These are phyloP conservation scores for Malus fusca DNA, from an alignment of 306 rosid species.

Conservation along the genomic window DNA sequence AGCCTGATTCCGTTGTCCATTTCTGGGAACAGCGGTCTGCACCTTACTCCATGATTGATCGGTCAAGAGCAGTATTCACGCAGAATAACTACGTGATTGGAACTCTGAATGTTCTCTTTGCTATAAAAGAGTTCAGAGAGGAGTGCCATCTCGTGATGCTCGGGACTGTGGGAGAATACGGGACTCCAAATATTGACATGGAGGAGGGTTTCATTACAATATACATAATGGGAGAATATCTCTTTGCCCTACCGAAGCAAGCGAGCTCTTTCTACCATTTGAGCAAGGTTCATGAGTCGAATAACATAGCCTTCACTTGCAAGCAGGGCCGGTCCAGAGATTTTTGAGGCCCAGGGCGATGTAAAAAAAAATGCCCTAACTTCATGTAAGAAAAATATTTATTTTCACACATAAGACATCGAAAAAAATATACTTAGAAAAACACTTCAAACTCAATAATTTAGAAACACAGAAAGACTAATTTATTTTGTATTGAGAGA, in stretches of 20 bases:
- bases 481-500: too few species aligned
- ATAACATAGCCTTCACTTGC: constrained; percentile 97
- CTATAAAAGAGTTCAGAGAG: constrained; percentile 83
- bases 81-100: constrained; percentile 90
- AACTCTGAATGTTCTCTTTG: constrained; percentile 88
- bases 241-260: constrained; percentile 71
- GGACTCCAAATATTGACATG: constrained; percentile 93
- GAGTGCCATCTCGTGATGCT: constrained; percentile 92
- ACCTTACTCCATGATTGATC: constrained; percentile 91
- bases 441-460: too few species aligned
- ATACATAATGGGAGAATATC: constrained; percentile 96
- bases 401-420: too few species aligned
- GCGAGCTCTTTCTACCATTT: constrained; percentile 97
- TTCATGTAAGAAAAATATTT: too few species aligned
- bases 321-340: too few species aligned
- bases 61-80: constrained; percentile 87
- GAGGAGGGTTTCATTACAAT: constrained; percentile 92
- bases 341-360: too few species aligned
- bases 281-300: constrained; percentile 93
- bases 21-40: constrained; percentile 97
- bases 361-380: too few species aligned
- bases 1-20: constrained; percentile 90
- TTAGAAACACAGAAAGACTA: too few species aligned
- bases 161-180: constrained; percentile 98
- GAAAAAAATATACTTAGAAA: too few species aligned